Base-by-base conservation (phyloP, 352 stramenopile genomes). In the Thalassiosira hispida region DNA sequence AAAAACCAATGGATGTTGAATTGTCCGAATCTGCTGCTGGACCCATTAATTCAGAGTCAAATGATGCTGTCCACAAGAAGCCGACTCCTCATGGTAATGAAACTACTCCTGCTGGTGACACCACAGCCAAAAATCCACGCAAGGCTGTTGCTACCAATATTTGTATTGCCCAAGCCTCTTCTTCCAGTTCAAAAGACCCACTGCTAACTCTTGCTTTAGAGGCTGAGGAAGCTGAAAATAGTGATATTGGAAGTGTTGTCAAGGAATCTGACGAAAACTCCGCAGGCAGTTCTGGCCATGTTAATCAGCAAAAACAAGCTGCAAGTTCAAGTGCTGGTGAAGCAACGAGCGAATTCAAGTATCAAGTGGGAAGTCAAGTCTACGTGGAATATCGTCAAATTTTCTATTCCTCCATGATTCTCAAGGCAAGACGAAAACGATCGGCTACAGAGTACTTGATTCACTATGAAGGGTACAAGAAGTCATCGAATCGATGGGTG, bases 401-500 rank as follows among this genome's bases (percentile, higher is more conserved):
- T 60, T 78, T 85, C 33, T 88, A 88, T 42, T 77, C 65, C 4
- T 84, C 81, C 40, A 88, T 63, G 22, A 79, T 88, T 62, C 25
- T 85, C 23, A 81, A 88, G 40, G 22, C 56, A 0, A 72, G 81
- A 46, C 56, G 35, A 12, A 88, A 81, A 44, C 42, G 60, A 29
- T 47, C 63, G 33, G 22, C 2, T 1, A 71, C 22, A 52, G 81
- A 88, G 42, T 88, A 84, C 64, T 67, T 85, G 14, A 72, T 88
- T 14, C 81, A 88, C 42, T 88, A 88, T 51, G 75, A 85, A 68
- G 81, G 81, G 4, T 88, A 79, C 64, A 88, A 88, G 46, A 88
- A 84, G 38, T 66, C 81, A 18, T 79, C 81, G 8, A 80, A 88
- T 52, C 70, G 71, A 77, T 88, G 81, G 81, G 77, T 84, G 29